Percentiles rank a stretch among this genome's conserved stretches.
These are phyloP conservation scores for Vigna hirtella DNA, from an alignment of 306 rosid genomes.

Conservation along the genomic window DNA sequence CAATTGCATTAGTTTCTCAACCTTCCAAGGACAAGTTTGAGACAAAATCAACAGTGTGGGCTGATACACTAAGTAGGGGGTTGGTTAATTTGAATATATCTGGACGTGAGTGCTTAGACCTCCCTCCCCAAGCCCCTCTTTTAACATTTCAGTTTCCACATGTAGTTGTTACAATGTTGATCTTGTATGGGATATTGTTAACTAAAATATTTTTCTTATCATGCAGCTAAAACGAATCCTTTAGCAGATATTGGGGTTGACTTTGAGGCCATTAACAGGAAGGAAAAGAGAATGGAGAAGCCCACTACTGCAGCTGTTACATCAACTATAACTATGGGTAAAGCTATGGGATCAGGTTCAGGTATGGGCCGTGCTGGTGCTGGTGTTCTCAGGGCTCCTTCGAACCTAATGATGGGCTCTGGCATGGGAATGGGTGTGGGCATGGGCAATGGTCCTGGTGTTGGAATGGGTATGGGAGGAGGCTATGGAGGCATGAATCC, in stretches of 20 bases:
- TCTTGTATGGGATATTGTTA: slow-evolving; percentile 34
- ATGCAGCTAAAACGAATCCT: slow-evolving; percentile 91
- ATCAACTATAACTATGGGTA: slow-evolving; percentile 91
- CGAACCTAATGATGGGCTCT: slow-evolving; percentile 69
- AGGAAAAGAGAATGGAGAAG: slow-evolving; percentile 97
- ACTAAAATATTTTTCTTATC: slow-evolving; percentile 30
- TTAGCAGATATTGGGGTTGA: slow-evolving; percentile 91
- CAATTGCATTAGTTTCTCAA: slow-evolving; percentile 61
- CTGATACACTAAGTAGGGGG: slow-evolving; percentile 94
- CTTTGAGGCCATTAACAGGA: slow-evolving; percentile 91
- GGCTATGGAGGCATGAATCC: slow-evolving; percentile 57
- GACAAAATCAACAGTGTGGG: slow-evolving; percentile 96
- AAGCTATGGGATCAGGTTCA: slow-evolving; percentile 99
- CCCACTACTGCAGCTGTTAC: slow-evolving; percentile 62
- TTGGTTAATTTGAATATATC: slow-evolving; percentile 95
- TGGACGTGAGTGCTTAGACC: slow-evolving; percentile 72
- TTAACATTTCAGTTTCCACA: slow-evolving; percentile 18
- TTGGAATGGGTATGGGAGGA: slow-evolving; percentile 59
- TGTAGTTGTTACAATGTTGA: slow-evolving; percentile 29
- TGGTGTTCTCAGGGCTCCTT: slow-evolving; percentile 63
- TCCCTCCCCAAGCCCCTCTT: slow-evolving; percentile 16
- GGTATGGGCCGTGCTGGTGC: slow-evolving; percentile 93
- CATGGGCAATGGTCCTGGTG: slow-evolving; percentile 42
- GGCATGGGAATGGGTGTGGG: slow-evolving; percentile 63
- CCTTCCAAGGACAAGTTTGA: slow-evolving; percentile 87